phyloP scores from a whole-genome alignment of 768 basidiomycete species.

The Hortiboletus flavorubellus region DNA sequence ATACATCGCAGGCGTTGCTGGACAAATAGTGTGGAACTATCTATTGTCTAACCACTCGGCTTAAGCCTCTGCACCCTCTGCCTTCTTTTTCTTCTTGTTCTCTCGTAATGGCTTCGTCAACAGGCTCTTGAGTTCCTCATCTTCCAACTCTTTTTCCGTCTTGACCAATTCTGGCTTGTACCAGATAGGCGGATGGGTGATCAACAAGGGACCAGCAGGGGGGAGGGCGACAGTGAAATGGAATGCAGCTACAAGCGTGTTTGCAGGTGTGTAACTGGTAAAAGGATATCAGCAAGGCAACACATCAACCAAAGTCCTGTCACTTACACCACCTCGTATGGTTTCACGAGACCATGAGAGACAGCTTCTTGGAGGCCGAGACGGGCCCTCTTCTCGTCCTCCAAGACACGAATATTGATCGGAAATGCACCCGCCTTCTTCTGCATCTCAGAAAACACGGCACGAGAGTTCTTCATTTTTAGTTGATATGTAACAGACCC shows the following conservation, averaged over 20 bases:
- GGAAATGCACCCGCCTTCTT: constrained; percentile 98
- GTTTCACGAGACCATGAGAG: constrained; percentile 89
- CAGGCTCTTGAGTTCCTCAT: constrained; percentile 79
- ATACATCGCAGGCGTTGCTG: constrained; percentile 15
- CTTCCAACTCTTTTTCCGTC: constrained; percentile 85
- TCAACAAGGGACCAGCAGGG: constrained; percentile 80
- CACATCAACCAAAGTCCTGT: neutral
- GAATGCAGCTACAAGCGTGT: constrained; percentile 89
- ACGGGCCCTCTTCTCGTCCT: constrained; percentile 93
- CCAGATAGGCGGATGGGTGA: constrained; percentile 89
- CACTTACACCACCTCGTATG: constrained; percentile 90
- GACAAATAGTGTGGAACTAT: constrained; percentile 16
- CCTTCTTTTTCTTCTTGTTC: constrained; percentile 89
- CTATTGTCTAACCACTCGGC: constrained; percentile 23
- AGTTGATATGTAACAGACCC: constrained; percentile 86
- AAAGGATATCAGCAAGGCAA: neutral
- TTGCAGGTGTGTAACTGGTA: constrained; percentile 72
- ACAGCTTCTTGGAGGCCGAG: constrained; percentile 96
- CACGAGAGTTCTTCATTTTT: constrained; percentile 96
- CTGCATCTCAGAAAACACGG: constrained; percentile 96
- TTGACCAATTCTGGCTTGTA: constrained; percentile 90
- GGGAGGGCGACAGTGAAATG: constrained; percentile 96
- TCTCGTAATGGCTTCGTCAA: constrained; percentile 80
- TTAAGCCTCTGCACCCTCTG: constrained; percentile 45
- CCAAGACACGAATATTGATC: constrained; percentile 90